Evolutionary conservation across 78 protist genomes (phyloP).

Genomic region (Cavenderia fasciculata): DNA sequence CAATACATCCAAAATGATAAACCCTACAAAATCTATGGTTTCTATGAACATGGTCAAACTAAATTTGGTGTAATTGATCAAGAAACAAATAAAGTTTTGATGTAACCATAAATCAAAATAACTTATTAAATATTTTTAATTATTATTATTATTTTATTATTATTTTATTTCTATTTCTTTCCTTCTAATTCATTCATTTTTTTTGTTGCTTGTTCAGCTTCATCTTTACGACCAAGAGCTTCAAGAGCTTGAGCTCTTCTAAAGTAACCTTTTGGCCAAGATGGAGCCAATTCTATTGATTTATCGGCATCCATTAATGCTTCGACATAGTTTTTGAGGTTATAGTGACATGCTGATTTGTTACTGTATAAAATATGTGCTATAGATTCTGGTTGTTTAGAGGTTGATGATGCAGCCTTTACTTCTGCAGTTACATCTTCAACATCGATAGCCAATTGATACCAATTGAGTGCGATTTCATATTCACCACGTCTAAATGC

Average conservation of each 20-base stretch:
- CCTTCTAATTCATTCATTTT: slow-evolving; percentile 21
- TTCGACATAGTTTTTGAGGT: slow-evolving; percentile 22
- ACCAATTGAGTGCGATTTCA: slow-evolving; percentile 63
- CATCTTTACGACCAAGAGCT: slow-evolving; percentile 49
- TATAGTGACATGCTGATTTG: slow-evolving; percentile 48
- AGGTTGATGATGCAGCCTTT: neutral
- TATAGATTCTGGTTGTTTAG: neutral
- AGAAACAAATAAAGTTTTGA: no score
- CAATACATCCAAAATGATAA: no score
- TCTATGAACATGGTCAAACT: no score
- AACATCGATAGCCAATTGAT: slow-evolving; percentile 53
- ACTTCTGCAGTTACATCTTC: slow-evolving; percentile 38
- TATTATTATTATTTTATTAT: neutral
- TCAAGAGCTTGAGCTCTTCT: slow-evolving; percentile 52
- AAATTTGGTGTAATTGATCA: no score
- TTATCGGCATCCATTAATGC: slow-evolving; percentile 54
- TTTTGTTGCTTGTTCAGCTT: slow-evolving; percentile 21
- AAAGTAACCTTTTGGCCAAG: slow-evolving; percentile 67
- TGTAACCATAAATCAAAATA: no score
- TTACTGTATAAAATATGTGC: slow-evolving; percentile 30
- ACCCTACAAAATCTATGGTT: no score
- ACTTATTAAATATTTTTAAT: neutral
- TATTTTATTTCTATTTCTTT: slow-evolving; percentile 15
- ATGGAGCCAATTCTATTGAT: slow-evolving; percentile 47
- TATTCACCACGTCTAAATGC: slow-evolving; percentile 36